phyloP scores from a whole-genome alignment of 495 filamentous ascomycete genomes.

The Umbilicaria muhlenbergii region DNA sequence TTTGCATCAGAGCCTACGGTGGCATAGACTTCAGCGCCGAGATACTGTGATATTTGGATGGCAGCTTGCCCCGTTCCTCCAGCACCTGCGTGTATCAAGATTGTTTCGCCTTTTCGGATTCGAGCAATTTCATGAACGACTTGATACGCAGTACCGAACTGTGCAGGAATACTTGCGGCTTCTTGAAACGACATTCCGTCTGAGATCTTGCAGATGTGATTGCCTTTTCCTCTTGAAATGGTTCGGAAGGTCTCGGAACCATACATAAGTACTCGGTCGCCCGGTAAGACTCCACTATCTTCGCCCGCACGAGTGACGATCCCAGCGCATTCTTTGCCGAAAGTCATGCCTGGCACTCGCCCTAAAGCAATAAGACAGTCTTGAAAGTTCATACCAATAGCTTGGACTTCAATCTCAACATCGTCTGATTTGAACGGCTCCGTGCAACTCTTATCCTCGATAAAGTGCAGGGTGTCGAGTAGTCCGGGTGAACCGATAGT shows the following conservation, averaged over 20 bases:
- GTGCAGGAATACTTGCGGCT: conserved; percentile 18
- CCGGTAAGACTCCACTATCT: conserved; percentile 3
- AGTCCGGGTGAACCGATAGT: not conserved
- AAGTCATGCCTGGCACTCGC: conserved; percentile 3
- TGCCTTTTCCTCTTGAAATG: not conserved
- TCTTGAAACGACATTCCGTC: conserved; percentile 8
- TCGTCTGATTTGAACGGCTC: conserved; percentile 5
- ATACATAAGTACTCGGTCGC: conserved; percentile 12
- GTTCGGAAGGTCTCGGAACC: not conserved
- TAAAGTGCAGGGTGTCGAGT: conserved; percentile 5
- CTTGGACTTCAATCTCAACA: conserved; percentile 11
- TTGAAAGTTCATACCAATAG: conserved; percentile 13
- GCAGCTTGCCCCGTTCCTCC: conserved; percentile 35
- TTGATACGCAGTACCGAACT: conserved; percentile 13
- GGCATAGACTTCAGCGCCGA: conserved; percentile 40
- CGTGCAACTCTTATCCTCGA: not conserved
- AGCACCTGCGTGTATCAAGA: conserved; percentile 18
- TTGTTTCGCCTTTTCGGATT: conserved; percentile 9
- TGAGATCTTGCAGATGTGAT: conserved; percentile 5
- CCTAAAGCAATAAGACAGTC: conserved; percentile 14
- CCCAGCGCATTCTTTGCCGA: conserved; percentile 20
- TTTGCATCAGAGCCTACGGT: conserved; percentile 33
- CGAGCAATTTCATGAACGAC: conserved; percentile 12
- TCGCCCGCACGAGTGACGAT: conserved; percentile 18
- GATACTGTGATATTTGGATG: conserved; percentile 32